These are phyloP conservation scores for Ampelocalamus luodianensis DNA, from an alignment of 176 grass and related monocot species.

Conservation along the genomic window DNA sequence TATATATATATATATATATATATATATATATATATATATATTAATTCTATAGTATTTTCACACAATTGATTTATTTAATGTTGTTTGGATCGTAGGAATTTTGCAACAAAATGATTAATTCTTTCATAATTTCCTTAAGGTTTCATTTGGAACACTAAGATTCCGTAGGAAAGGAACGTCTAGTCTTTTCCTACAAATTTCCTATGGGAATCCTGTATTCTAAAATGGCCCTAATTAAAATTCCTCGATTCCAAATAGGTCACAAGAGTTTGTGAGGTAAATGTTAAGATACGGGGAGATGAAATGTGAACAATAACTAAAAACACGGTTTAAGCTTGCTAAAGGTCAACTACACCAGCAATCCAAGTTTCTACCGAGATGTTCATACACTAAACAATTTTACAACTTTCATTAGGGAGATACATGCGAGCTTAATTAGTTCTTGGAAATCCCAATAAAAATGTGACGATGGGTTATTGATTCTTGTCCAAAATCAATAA, in stretches of 20 bases:
- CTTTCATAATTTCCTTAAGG: too few species aligned
- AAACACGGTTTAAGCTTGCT: not conserved
- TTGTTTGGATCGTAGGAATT: too few species aligned
- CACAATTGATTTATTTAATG: too few species aligned
- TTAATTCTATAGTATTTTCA: too few species aligned
- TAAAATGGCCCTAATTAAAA: not conserved
- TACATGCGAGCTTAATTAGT: not conserved
- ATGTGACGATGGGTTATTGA: too few species aligned
- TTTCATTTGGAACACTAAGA: too few species aligned
- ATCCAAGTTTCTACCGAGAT: not conserved
- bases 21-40: too few species aligned
- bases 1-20: too few species aligned
- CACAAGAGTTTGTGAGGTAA: not conserved
- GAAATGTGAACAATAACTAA: not conserved
- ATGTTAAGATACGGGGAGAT: not conserved
- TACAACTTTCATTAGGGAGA: not conserved
- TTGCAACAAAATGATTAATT: too few species aligned
- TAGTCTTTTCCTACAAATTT: too few species aligned
- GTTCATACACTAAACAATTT: not conserved
- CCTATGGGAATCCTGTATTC: too few species aligned
- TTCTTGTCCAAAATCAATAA: not conserved
- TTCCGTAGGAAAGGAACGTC: too few species aligned
- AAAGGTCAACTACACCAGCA: not conserved
- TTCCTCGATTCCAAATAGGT: not conserved
- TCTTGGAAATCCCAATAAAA: not conserved